Evolutionary conservation across 257 asterid genomes (phyloP).

Genomic region (Parsonsia alboflavescens): DNA sequence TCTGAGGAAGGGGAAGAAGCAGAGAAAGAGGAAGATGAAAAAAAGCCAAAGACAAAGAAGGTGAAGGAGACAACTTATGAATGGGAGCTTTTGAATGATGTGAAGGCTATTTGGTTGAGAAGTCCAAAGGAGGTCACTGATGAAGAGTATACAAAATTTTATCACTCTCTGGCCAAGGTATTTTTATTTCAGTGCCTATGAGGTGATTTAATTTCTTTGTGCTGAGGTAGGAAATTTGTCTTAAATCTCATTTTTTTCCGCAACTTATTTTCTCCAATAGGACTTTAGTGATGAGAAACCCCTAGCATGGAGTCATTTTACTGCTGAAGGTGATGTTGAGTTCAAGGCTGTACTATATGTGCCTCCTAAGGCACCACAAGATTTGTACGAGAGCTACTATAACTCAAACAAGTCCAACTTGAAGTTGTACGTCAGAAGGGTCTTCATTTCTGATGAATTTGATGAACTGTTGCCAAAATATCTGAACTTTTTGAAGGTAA

Average conservation of each 20-base stretch:
- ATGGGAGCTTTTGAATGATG: constrained; percentile 90
- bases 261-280: constrained; percentile 30
- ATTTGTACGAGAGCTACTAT: constrained; percentile 88
- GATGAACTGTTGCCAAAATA: constrained; percentile 92
- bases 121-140: constrained; percentile 89
- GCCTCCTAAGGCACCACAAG: constrained; percentile 94
- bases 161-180: constrained; percentile 87
- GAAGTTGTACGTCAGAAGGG: constrained; percentile 77
- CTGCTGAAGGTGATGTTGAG: constrained; percentile 95
- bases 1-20: constrained; percentile 66
- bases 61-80: constrained; percentile 68
- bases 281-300: constrained; percentile 87
- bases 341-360: constrained; percentile 83
- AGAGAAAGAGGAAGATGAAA: constrained; percentile 67
- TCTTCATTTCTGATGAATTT: constrained; percentile 89
- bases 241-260: constrained; percentile 2
- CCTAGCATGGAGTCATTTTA: constrained; percentile 83
- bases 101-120: constrained; percentile 91
- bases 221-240: background rate
- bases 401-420: constrained; percentile 76
- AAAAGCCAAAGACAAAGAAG: constrained; percentile 73
- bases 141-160: constrained; percentile 77
- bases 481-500: constrained; percentile 82
- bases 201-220: background rate
- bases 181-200: background rate